Base-by-base conservation (phyloP, 1,284 basidiomycete species). In the Leccinum griseonigrum region DNA sequence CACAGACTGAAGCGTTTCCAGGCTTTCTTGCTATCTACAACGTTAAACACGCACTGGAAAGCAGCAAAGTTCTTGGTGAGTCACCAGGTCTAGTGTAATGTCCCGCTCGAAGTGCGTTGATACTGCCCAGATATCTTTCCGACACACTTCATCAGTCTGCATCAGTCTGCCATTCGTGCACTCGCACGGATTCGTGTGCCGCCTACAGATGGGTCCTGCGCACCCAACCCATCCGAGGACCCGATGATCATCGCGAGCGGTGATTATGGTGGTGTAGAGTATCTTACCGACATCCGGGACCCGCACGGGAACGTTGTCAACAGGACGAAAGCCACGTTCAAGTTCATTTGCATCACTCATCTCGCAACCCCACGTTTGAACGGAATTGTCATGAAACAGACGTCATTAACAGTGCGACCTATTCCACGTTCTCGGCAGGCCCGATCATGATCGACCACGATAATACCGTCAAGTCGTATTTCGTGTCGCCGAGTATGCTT, bases 11-110 rank as follows among this genome's bases (percentile, higher is more conserved):
- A 54, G 13, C 16, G 4, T 53, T n/a, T 32, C 26, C 62, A 95
- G 93, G 93, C 2, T 81, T 80, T 48, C 83, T 95, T 56, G 88
- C 85, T 0, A 82, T 94, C 2, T 95, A 89, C 75, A 81, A 95
- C 66, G 71, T 95, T 22, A 83, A 79, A 3, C 71, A 83, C 29
- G 81, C 83, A 2, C 66, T 91, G 36, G 77, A 76, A 48, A 64
- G 57, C 36, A 63, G 60, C 16, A 54, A 66, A 63, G 14, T 66
- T 63, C 34, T 58, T 65, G 57, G 73, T 83, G 74, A 67, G 63
- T 63, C 43, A 9, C 9, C 1, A 3, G 5, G 14, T 1, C 2
- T 52, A 1, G 2, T 28, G 11, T 18, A 26, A 14, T 34, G 9
- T 14, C 34, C n/a, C 4, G 31, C 26, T 22, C 34, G 11, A 18